Percentiles rank a stretch among this genome's conserved stretches.
phyloP scores from a whole-genome alignment of 805 yeast genomes.

The Suhomyces sp. region DNA sequence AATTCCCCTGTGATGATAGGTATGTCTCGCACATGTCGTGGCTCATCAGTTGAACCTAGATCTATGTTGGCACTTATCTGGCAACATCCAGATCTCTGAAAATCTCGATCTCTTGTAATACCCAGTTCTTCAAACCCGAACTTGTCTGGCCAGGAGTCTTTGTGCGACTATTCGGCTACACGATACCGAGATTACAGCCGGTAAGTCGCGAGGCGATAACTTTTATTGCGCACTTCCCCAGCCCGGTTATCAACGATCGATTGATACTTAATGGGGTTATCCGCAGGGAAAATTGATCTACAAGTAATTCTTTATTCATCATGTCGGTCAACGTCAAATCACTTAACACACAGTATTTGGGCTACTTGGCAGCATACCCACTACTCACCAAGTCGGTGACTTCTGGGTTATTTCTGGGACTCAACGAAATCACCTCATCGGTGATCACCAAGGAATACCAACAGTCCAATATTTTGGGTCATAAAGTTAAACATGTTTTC shows the following conservation, averaged over 20 bases:
- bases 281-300: background rate
- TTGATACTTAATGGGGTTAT: background rate
- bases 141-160: background rate
- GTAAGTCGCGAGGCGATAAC: background rate
- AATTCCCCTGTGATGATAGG: background rate
- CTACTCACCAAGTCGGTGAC: constrained; percentile 58
- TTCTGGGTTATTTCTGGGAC: constrained; percentile 50
- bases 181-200: background rate
- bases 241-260: background rate
- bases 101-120: no score
- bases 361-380: constrained; percentile 46
- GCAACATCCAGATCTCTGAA: no score
- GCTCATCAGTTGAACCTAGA: no score
- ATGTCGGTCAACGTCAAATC: background rate
- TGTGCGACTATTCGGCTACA: background rate
- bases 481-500: constrained; percentile 37
- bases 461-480: constrained; percentile 12
- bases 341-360: constrained; percentile 33
- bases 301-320: background rate
- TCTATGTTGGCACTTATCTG: no score
- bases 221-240: background rate
- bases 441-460: constrained; percentile 46
- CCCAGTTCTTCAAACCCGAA: no score
- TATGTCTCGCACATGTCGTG: no score
- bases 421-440: constrained; percentile 59